Base-by-base conservation (phyloP, 805 yeast genomes). In the Sugiyamaella smithiae region DNA sequence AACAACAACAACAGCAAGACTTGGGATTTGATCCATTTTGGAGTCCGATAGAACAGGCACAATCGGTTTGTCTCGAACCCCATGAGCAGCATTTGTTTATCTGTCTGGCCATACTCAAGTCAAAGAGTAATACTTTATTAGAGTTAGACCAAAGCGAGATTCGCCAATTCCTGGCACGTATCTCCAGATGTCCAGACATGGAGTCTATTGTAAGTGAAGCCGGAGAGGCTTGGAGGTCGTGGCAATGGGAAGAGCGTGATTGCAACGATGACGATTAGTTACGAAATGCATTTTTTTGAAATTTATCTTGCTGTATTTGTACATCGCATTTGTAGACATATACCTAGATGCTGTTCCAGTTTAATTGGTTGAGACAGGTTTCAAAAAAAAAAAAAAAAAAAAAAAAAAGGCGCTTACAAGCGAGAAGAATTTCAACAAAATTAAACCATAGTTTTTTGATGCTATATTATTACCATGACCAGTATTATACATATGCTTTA, bases 61-160 rank as follows among this genome's bases (percentile, higher is more conserved):
- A 14, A 48, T 50, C n/a, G n/a, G n/a, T n/a, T n/a, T n/a, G n/a
- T 9, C 40, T 56, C 20, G 61, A 59, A 8, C 63, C 61, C 1
- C 95, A 88, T 61, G 74, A 83, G 25, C 89, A 85, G 67, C 73
- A 88, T 28, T 67, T 85, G 1, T 90, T 88, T 60, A 77, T 86
- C 2, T 81, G 87, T 43, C 70, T 89, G 42, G 87, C 97, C 0
- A 77, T 90, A 33, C 70, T 90, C 55, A 87, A 87, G 65, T 82
- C 91, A 45, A 84, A 84, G 65, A 90, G 85, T 57, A 80, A 80
- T 57, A 80, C 85, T 33, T 73, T 90, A 47, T 75, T 87, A 55
- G 97, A 90, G 63, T 81, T 89, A 55, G 98, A 90, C 60, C 95
- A 88, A 63, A 82, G 86, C 54, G 98, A 90, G 67, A 87, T 88